Conservation (phyloP, 1,284 basidiomycete species). For the Microbotryum scabiosae region DNA sequence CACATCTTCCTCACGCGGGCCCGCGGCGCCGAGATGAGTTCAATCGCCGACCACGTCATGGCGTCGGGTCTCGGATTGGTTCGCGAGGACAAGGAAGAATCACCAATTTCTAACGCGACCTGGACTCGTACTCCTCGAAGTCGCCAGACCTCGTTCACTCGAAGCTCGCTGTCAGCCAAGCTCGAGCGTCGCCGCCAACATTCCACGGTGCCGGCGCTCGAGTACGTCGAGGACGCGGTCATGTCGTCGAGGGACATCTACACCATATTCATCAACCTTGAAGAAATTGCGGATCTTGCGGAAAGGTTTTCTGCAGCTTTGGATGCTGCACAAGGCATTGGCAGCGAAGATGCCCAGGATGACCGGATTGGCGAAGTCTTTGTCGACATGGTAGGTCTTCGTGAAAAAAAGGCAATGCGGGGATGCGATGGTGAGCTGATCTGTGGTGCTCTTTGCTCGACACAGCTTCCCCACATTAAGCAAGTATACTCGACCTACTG, state of each 20-base stretch:
- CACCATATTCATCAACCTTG: constrained; percentile 41
- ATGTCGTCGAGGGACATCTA: constrained; percentile 38
- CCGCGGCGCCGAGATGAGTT: constrained; percentile 29
- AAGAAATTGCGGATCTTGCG: constrained; percentile 38
- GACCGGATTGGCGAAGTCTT: constrained; percentile 39
- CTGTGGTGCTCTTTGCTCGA: not conserved
- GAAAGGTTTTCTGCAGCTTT: constrained; percentile 37
- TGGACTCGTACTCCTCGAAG: not conserved
- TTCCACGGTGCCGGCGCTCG: not conserved
- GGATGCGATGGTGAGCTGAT: too few species aligned
- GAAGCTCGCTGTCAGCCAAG: not conserved
- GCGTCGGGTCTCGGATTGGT: constrained; percentile 23
- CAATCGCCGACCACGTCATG: constrained; percentile 30
- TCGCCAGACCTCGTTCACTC: not conserved
- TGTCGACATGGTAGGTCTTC: constrained; percentile 33
- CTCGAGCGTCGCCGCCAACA: not conserved
- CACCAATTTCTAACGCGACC: too few species aligned
- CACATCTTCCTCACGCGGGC: constrained; percentile 42
- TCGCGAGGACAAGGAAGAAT: not conserved
- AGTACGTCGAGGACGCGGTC: constrained; percentile 26
- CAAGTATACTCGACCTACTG: constrained; percentile 41
- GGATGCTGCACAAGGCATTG: constrained; percentile 30
- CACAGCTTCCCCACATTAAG: constrained; percentile 39
- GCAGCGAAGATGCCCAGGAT: constrained; percentile 16
- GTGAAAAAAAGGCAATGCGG: not conserved